A percentile compares a stretch with the other conserved stretches of the same genome.
Evolutionary conservation across 495 filamentous ascomycete species (phyloP).

Genomic region (Cudoniella acicularis): DNA sequence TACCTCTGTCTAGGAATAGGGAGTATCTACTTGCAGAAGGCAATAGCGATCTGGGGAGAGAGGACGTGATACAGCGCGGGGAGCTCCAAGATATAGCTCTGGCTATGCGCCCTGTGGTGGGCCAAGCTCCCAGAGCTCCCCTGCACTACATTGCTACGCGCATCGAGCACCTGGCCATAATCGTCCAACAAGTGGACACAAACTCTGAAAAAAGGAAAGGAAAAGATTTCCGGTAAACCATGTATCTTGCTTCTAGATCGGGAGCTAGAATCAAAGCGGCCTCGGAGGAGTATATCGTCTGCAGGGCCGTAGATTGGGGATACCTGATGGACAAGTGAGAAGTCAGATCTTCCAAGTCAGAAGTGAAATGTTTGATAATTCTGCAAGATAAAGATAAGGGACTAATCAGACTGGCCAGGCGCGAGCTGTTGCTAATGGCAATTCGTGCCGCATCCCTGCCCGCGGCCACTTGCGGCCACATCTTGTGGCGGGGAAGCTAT

Average conservation of each 20-base stretch:
- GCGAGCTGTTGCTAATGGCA: slow-evolving; percentile 9
- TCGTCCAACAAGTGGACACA: not conserved
- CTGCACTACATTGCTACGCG: too few species aligned
- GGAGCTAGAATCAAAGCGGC: not conserved
- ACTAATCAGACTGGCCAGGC: not conserved
- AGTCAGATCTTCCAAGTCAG: not conserved
- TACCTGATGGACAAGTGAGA: not conserved
- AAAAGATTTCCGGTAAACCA: not conserved
- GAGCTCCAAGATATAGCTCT: not conserved
- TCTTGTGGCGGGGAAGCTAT: slow-evolving; percentile 2
- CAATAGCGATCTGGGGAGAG: not conserved
- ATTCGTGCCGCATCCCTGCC: slow-evolving; percentile 7
- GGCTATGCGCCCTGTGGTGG: too few species aligned
- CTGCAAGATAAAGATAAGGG: not conserved
- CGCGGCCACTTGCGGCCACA: slow-evolving; percentile 8
- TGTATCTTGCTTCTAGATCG: not conserved
- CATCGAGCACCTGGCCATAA: too few species aligned
- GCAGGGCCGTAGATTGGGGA: not conserved
- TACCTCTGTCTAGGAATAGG: not conserved
- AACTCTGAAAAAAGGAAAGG: not conserved
- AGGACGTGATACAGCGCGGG: not conserved
- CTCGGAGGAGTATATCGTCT: not conserved
- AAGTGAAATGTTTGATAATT: not conserved
- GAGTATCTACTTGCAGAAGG: slow-evolving; percentile 1
- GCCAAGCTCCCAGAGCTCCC: too few species aligned